phyloP scores from a whole-genome alignment of 106 monocot species.

The Cymbidium sinense region DNA sequence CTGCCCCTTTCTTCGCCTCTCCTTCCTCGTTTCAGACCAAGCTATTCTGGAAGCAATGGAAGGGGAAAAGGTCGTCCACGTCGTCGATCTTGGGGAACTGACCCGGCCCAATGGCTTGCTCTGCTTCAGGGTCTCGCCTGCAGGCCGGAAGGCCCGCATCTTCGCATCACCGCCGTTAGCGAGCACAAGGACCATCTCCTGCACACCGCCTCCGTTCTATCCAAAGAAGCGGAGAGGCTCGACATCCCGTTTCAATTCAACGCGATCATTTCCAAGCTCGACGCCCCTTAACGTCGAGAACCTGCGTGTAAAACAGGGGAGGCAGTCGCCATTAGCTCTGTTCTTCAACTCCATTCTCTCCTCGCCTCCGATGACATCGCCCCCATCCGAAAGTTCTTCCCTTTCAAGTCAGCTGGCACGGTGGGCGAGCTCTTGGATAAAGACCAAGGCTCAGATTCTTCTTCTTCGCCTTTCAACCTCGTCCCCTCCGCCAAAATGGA shows the following conservation, averaged over 20 bases:
- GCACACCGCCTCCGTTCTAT: slow-evolving; percentile 21
- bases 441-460: slow-evolving; percentile 26
- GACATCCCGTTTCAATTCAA: slow-evolving; percentile 73
- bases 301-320: slow-evolving; percentile 68
- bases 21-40: slow-evolving; percentile 36
- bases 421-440: slow-evolving; percentile 29
- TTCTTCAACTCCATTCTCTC: slow-evolving; percentile 47
- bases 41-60: slow-evolving; percentile 53
- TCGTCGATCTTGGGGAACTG: slow-evolving; percentile 35
- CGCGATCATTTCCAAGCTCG: slow-evolving; percentile 29
- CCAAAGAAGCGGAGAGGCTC: slow-evolving; percentile 58
- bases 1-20: slow-evolving; percentile 42
- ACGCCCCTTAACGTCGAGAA: slow-evolving; percentile 36
- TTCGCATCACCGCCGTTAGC: slow-evolving; percentile 53
- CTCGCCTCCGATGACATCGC: slow-evolving; percentile 25
- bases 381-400: not conserved
- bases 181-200: slow-evolving; percentile 33
- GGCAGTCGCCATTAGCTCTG: slow-evolving; percentile 51
- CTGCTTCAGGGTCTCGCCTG: slow-evolving; percentile 33
- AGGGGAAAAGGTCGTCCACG: slow-evolving; percentile 40
- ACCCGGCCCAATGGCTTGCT: slow-evolving; percentile 40
- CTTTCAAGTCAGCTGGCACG: not conserved
- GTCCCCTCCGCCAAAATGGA: slow-evolving; percentile 24
- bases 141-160: slow-evolving; percentile 36
- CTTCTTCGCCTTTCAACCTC: slow-evolving; percentile 15